A percentile compares a stretch with the other conserved stretches of the same genome.
These are phyloP conservation scores for Grigorovia humatica DNA, from an alignment of 805 yeast genomes.

Conservation along the genomic window DNA sequence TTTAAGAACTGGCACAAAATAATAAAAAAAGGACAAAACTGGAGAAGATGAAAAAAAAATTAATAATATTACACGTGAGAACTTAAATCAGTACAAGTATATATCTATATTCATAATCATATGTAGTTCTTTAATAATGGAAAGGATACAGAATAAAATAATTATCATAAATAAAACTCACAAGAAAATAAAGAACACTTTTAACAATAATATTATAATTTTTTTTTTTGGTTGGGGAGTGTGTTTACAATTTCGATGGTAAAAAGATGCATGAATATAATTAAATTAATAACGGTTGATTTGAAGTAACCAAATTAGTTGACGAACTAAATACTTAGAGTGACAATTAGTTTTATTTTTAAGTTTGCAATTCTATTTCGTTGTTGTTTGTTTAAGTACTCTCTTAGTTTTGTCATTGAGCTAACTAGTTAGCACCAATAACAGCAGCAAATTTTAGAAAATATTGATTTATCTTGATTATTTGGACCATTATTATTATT, in stretches of 20 bases:
- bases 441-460: constrained; percentile 17
- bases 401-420: background rate
- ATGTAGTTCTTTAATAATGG: background rate
- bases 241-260: too few relatives aligned
- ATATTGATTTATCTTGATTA: constrained; percentile 8
- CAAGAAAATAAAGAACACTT: background rate
- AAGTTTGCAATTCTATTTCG: background rate
- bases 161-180: background rate
- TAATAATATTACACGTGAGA: background rate
- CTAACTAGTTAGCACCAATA: constrained; percentile 7
- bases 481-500: constrained; percentile 7
- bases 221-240: background rate
- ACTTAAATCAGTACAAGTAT: background rate
- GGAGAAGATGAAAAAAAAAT: background rate
- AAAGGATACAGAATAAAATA: background rate
- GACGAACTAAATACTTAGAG: background rate
- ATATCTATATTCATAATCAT: background rate
- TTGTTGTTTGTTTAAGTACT: background rate
- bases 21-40: background rate
- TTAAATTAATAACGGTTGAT: background rate
- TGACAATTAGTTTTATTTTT: background rate
- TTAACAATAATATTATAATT: background rate
- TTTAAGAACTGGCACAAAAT: background rate
- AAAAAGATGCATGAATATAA: background rate
- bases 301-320: background rate